Evolutionary conservation across 768 basidiomycete genomes (phyloP), one percentile per base, ranked within the genome.

Genomic region (Zangia roseola): DNA sequence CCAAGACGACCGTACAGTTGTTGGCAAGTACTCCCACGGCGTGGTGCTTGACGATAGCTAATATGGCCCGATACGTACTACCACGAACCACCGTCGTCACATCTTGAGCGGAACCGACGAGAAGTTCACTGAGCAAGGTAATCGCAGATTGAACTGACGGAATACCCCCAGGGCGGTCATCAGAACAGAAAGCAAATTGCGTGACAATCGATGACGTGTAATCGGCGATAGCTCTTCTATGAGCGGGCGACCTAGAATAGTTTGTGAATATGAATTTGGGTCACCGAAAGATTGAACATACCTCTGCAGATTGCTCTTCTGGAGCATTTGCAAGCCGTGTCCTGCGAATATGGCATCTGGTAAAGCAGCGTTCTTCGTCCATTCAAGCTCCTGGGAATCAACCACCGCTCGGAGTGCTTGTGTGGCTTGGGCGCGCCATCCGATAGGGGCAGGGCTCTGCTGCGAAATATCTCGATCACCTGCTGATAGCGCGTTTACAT

Each of bases 361-460:
- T 17, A 76, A 58, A 9, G 59, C 63, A 36, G 72, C 70, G 40
- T 82, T 77, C 21, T 78, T 78, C 74, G 79, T 80, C 84, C 82
- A 85, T 12, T 69, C 58, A 7, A 80, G 56, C 2, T 71, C 61
- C 47, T 77, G 73, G 17, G 78, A 75, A 45, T 69, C 56, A 17
- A 81, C 68, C 35, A 85, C 68, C 2, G 69, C 63, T 19, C 74
- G 57, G 10, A 72, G 54, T 21, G 53, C 50, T 58, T 64, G 23
- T 72, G 58, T 33, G 54, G 60, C 60, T 64, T 40, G 47, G 31
- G 37, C 31, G 23, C 65, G 61, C 65, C 65, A 68, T 34, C 42
- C 36, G 12, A 43, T 21, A 28, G 26, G 16, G 6, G 14, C 10
- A 25, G 53, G 20, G 16, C 31, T 30, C 3, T 35, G 47, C 37